Evolutionary conservation across 1,284 basidiomycete species (phyloP).

Genomic region (Apiotrichum sp.): DNA sequence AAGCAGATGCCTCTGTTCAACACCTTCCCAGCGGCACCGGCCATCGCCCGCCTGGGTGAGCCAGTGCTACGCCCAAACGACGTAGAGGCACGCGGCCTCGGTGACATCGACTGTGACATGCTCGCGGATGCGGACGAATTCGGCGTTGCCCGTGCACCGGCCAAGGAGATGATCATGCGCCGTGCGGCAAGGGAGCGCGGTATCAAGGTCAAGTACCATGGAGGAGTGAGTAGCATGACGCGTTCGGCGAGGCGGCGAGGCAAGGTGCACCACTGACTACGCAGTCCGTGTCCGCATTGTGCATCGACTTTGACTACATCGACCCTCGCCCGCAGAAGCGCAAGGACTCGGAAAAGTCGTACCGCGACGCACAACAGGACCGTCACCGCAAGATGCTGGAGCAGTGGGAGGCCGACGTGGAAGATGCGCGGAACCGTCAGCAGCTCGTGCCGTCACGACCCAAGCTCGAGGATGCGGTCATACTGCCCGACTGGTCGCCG

Average conservation of each 20-base stretch:
- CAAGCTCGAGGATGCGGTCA: slow-evolving; percentile 6
- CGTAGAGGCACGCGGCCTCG: slow-evolving; percentile 28
- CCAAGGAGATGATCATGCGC: slow-evolving; percentile 35
- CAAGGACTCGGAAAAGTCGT: slow-evolving; percentile 6
- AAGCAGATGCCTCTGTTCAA: slow-evolving; percentile 45
- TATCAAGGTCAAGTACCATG: slow-evolving; percentile 42
- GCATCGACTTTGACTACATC: slow-evolving; percentile 39
- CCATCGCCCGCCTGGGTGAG: slow-evolving; percentile 33
- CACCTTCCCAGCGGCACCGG: slow-evolving; percentile 26
- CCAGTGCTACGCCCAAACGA: slow-evolving; percentile 21
- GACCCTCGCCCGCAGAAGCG: slow-evolving; percentile 28
- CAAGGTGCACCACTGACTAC: neutral
- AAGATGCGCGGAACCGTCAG: slow-evolving; percentile 6
- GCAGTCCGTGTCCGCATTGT: slow-evolving; percentile 8
- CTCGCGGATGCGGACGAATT: slow-evolving; percentile 48
- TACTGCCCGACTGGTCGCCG: slow-evolving; percentile 33
- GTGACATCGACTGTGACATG: slow-evolving; percentile 49
- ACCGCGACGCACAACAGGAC: neutral
- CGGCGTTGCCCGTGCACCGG: slow-evolving; percentile 39
- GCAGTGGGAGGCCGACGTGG: neutral
- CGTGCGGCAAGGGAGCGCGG: slow-evolving; percentile 45
- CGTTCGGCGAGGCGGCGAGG: neutral
- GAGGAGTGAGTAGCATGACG: slow-evolving; percentile 27
- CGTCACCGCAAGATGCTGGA: neutral
- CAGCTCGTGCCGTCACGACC: slow-evolving; percentile 7